Base-by-base conservation (phyloP, 2,329 filamentous ascomycete genomes). In the Graphium sp. region DNA sequence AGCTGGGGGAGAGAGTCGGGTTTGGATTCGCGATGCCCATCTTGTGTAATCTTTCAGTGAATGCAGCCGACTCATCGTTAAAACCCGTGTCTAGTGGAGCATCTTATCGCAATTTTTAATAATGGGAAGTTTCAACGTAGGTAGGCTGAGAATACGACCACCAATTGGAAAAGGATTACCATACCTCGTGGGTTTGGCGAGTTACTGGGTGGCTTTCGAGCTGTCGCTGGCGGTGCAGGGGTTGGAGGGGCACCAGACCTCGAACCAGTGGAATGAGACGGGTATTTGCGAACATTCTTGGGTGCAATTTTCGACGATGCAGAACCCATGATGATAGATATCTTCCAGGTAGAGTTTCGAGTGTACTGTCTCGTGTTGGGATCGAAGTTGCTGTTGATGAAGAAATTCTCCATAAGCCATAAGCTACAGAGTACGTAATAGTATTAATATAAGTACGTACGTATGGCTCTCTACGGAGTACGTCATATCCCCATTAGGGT, bases 1-100 rank as follows among this genome's bases (percentile, higher is more conserved):
- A 68, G 2, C 62, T 65, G 15, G 58, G 50, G 5, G 63, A 68
- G 26, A 54, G 59, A 5, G 60, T 66, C 18, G 65, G 63, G 36
- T 60, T 63, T 5, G 66, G 63, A 26, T 62, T 54, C 7, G 55
- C 64, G 18, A 67, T 49, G 40, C 65, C 66, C 56, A 71, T 66
- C 35, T 62, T 47, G 16, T 54, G 54, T 5, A 71, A 54, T 11
- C 66, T 62, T 27, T 48, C 47, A 7, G 63, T 58, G 44, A 66
- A 69, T 35, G 48, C 56, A n/a, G 50, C 42, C 24, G 52, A 46
- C 12, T 48, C 35, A 20, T 44, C 40, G 38, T 62, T 53, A n/a
- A 59, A 53, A 32, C 59, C 52, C 34, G 40, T 38, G 20, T 46
- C 46, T 33, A 62, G 55, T 22, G 49, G 41, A 30, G 41, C 48